phyloP scores from a whole-genome alignment of 306 rosid genomes.

The Inga laurina region DNA sequence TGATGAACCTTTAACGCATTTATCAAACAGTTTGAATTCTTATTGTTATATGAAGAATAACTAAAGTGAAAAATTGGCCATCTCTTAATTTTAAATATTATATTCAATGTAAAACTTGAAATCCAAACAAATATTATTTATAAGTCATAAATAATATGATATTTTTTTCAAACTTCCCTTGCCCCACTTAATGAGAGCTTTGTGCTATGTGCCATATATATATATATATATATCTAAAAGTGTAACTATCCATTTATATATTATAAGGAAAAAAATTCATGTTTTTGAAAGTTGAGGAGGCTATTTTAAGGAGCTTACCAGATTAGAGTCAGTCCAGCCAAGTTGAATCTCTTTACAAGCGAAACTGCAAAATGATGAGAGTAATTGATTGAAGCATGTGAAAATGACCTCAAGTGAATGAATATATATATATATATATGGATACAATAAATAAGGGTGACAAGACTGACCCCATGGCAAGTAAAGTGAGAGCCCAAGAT shows the following conservation, averaged over 20 bases:
- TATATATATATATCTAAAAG: too few relatives aligned
- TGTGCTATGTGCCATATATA: too few relatives aligned
- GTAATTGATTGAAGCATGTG: not conserved
- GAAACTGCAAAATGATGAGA: slow-evolving; percentile 52
- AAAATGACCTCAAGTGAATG: not conserved
- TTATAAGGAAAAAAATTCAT: too few relatives aligned
- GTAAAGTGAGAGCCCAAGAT: slow-evolving; percentile 68
- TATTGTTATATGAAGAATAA: not conserved
- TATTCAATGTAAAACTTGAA: not conserved
- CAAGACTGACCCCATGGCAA: slow-evolving; percentile 80
- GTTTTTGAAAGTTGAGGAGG: not conserved
- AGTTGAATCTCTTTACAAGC: slow-evolving; percentile 87
- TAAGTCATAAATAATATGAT: too few relatives aligned
- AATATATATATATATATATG: not conserved
- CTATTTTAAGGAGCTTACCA: slow-evolving; percentile 56
- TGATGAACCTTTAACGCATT: not conserved
- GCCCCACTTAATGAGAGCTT: too few relatives aligned
- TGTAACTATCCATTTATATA: too few relatives aligned
- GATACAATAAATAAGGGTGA: not conserved
- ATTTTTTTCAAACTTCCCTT: too few relatives aligned
- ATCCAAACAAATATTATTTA: not conserved
- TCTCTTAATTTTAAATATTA: not conserved
- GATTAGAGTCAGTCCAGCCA: slow-evolving; percentile 76
- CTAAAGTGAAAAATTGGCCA: not conserved
- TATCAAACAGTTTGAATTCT: not conserved